These are phyloP conservation scores for Brassica juncea DNA, from an alignment of 345 rosid genomes.

Conservation along the genomic window DNA sequence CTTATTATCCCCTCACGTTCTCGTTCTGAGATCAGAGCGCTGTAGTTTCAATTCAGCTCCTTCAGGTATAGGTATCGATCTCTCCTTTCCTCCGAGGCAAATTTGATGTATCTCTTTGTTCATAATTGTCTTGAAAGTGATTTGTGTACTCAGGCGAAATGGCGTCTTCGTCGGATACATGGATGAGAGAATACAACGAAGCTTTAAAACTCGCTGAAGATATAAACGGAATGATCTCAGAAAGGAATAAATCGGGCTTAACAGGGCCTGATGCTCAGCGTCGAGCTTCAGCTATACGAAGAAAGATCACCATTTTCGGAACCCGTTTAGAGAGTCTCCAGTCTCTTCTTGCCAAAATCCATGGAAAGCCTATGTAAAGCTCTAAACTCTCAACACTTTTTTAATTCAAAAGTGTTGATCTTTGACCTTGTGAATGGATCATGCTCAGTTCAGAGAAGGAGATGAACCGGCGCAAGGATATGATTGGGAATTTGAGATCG, in stretches of 20 bases:
- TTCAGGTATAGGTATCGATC: constrained; percentile 4
- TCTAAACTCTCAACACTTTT: background rate
- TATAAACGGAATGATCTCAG: constrained; percentile 80
- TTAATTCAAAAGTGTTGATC: background rate
- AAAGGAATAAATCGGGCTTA: constrained; percentile 51
- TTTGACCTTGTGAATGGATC: background rate
- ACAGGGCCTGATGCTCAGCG: constrained; percentile 90
- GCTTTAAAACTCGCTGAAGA: constrained; percentile 78
- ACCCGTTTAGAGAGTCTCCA: constrained; percentile 80
- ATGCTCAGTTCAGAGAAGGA: constrained; percentile 81
- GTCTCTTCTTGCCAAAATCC: constrained; percentile 67
- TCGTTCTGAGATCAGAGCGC: too few species aligned
- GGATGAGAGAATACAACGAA: constrained; percentile 85
- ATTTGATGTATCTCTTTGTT: background rate
- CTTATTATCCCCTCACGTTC: too few species aligned
- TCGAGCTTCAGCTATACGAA: constrained; percentile 75
- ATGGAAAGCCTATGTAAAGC: constrained; percentile 63
- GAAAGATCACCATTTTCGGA: constrained; percentile 87
- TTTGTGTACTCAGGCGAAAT: constrained; percentile 39
- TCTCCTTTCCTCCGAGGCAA: constrained; percentile 8
- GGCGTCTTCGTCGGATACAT: constrained; percentile 77
- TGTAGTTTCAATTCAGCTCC: background rate
- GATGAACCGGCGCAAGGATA: constrained; percentile 93
- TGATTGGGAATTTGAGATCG: constrained; percentile 70
- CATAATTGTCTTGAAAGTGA: background rate